Evolutionary conservation across 441 rosid genomes (phyloP), one percentile per base, ranked within the genome.

Genomic region (Populus trichocarpa): DNA sequence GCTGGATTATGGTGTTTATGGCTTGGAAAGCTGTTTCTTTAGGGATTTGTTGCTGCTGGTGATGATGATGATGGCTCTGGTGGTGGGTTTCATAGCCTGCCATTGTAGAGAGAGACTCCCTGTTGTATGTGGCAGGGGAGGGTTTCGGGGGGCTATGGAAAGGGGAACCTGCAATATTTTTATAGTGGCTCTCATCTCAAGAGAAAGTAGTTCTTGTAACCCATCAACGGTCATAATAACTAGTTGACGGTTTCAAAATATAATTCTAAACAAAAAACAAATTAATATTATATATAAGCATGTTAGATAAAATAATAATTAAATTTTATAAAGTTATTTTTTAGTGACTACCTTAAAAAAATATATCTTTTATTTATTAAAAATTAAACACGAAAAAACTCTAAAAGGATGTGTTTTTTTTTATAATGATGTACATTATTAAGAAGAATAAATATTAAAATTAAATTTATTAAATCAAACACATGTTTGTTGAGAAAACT

Each of bases 1-100:
- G 99, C 75, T 92, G 96, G 89, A 96, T 92, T 73, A 93, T 92
- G 0, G 98, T 91, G 95, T 96, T 96, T 5, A 96, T 77, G 2
- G 99, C 98, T 83, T 96, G 97, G 5, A 96, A 81, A 0, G 97
- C 96, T 1, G 98, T 92, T 79, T 93, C 99, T 81, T 87, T 93
- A 1, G 96, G 93, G 83, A 92, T 89, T 25, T 78, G 12, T 20
- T 81, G 90, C 59, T 82, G 85, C 20, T 78, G 85, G 7, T 75
- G 86, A 0, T 80, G 78, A 70, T 76, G 86, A 0, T 80, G 78
- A 69, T 76, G 82, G 32, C 79, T 84, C 11, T 76, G 86, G 4
- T 79, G 89, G 53, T 83, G 83, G 59, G 88, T 57, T 53, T 90
- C 90, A 76, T 87, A 91, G 72, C 93, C 95, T 71, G 96, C 98